A percentile compares a stretch with the other conserved stretches of the same genome.
Conservation (phyloP, 768 basidiomycete genomes). For the Suillus tomentosus region DNA sequence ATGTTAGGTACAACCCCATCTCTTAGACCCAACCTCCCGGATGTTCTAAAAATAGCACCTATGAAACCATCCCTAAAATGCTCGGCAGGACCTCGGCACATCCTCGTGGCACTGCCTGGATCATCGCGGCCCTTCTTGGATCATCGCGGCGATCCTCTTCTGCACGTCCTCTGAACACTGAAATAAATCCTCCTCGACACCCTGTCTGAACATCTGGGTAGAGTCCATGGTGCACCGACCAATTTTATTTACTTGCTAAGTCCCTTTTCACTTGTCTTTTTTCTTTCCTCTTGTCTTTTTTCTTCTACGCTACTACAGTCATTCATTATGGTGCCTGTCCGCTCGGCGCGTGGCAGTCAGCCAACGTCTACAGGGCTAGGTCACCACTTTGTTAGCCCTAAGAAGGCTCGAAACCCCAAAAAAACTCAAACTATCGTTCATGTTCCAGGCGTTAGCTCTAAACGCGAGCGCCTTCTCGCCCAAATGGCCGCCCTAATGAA, state of each 20-base stretch:
- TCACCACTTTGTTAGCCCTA: constrained; percentile 20
- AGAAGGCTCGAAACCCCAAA: constrained; percentile 14
- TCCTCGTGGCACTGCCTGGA: no score
- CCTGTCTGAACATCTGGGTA: no score
- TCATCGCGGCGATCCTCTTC: no score
- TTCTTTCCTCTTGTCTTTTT: not conserved
- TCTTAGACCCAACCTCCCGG: no score
- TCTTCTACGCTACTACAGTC: not conserved
- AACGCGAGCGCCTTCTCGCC: constrained; percentile 7
- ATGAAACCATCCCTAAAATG: no score
- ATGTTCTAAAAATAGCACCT: no score
- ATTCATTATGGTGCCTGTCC: not conserved
- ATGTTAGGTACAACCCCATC: no score
- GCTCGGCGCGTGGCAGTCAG: not conserved
- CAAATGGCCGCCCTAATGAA: constrained; percentile 4
- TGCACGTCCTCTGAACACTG: no score
- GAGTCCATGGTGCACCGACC: no score
- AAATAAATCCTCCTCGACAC: no score
- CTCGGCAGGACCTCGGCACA: no score
- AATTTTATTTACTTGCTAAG: not conserved
- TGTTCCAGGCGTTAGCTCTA: not conserved
- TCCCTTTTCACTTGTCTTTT: not conserved
- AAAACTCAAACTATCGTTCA: constrained; percentile 10
- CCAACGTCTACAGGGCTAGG: constrained; percentile 18
- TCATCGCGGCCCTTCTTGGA: no score